Percentiles rank a stretch among this genome's conserved stretches.
Evolutionary conservation across 2,329 filamentous ascomycete species (phyloP).

Genomic region (Lasiodiplodia hormozganensis): DNA sequence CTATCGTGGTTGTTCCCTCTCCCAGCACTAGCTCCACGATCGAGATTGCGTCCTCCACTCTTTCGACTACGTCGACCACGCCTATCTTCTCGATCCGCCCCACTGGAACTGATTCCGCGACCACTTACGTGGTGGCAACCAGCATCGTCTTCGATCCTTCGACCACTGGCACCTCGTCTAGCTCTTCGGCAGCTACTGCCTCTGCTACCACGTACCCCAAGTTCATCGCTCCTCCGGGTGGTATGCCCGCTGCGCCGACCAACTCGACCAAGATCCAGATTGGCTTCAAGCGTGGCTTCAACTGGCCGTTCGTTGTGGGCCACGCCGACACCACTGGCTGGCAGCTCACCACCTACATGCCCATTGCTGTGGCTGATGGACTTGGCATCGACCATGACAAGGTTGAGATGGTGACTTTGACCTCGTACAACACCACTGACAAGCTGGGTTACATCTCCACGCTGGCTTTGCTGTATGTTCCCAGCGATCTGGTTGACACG

Average conservation of each 20-base stretch:
- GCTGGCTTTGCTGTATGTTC: slow-evolving; percentile 63
- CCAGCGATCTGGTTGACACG: slow-evolving; percentile 55
- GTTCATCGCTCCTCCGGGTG: slow-evolving; percentile 74
- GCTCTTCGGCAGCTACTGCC: slow-evolving; percentile 39
- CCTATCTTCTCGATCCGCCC: slow-evolving; percentile 51
- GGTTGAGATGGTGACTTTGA: slow-evolving; percentile 72
- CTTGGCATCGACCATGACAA: slow-evolving; percentile 59
- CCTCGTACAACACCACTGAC: slow-evolving; percentile 75
- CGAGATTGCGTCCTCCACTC: slow-evolving; percentile 31
- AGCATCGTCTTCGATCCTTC: slow-evolving; percentile 67
- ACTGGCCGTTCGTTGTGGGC: slow-evolving; percentile 81
- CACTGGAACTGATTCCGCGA: slow-evolving; percentile 55
- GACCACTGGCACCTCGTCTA: slow-evolving; percentile 52
- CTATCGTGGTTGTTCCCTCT: slow-evolving; percentile 5
- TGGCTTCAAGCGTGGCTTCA: slow-evolving; percentile 80
- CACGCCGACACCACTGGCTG: slow-evolving; percentile 71
- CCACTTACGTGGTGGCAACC: slow-evolving; percentile 61
- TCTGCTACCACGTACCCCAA: slow-evolving; percentile 43
- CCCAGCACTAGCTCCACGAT: slow-evolving; percentile 2
- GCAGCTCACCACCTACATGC: slow-evolving; percentile 85
- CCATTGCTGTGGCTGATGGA: slow-evolving; percentile 71
- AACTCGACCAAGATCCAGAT: slow-evolving; percentile 80
- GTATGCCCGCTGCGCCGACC: slow-evolving; percentile 62
- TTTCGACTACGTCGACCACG: slow-evolving; percentile 39
- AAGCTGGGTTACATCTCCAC: slow-evolving; percentile 82